Base-by-base conservation (phyloP, 2,329 filamentous ascomycete species). In the Pyrenophora graminea region DNA sequence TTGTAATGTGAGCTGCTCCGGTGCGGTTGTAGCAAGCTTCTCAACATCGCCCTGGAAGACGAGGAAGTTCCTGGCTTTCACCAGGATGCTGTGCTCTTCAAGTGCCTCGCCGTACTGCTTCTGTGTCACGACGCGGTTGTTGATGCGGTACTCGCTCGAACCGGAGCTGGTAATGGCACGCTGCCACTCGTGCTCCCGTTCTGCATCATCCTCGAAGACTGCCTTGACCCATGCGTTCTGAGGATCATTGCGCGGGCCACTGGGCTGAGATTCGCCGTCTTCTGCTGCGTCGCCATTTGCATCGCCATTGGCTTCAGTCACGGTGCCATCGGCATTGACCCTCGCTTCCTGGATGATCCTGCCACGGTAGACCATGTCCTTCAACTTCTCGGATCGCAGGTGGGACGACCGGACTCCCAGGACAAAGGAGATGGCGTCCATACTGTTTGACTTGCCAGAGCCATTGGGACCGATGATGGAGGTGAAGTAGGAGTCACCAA, bases 381-480 rank as follows among this genome's bases (percentile, higher is more conserved):
- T 90, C 19, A 99, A 84, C 67, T 97, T 91, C 31, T 91, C 86
- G 3, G 95, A 99, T 67, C 94, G 91, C 47, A 99, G 81, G 73
- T 97, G 93, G n/a, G 93, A 95, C 3, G 94, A 99, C 74, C 97
- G 97, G 74, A 99, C 97, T 61, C 94, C 94, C 50, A 99, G 84
- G 53, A 99, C 94, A 76, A 99, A 99, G 61, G 94, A 99, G 64
- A 99, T 99, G 63, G 94, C 94, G 74, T 99, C 94, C 94, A 99
- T 99, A 53, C 90, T 95, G 67, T 99, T 99, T 17, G 94, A 99
- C 76, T 99, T 99, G 60, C 94, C 94, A 31, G 94, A 97, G 80
- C 94, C 94, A 92, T 99, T 99, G 72, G 94, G 94, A 5, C 95
- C 94, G 70, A 99, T 97, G 70, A 99, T 97, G 36, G 94, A 99